Percentiles rank a stretch among this genome's conserved stretches.
Conservation (phyloP, 2,329 filamentous ascomycete genomes). For the Diaporthe sp. region DNA sequence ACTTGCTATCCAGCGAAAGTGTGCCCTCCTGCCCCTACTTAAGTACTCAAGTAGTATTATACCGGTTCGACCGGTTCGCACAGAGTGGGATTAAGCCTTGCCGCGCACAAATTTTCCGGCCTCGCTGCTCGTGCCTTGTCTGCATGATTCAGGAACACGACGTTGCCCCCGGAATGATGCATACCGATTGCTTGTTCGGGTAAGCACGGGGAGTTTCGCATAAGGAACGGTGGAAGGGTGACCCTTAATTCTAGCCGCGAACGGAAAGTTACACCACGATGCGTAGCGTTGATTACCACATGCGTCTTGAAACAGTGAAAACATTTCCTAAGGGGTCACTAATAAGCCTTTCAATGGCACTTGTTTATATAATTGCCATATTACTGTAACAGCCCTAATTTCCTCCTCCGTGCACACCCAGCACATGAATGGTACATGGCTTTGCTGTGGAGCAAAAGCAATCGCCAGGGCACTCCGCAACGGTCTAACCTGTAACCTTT, state of each 20-base stretch:
- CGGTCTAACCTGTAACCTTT: background rate
- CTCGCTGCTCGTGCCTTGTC: background rate
- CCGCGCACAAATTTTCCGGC: background rate
- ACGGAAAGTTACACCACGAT: background rate
- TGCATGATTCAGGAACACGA: background rate
- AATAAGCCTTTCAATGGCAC: background rate
- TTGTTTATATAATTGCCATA: background rate
- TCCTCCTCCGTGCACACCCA: background rate
- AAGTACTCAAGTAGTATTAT: background rate
- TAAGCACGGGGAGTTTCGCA: background rate
- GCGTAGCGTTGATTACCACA: background rate
- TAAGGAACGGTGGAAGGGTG: background rate
- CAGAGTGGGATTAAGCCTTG: background rate
- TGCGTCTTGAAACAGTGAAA: background rate
- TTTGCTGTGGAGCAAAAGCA: background rate
- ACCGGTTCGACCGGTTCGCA: background rate
- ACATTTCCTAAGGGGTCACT: background rate
- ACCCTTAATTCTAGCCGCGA: background rate
- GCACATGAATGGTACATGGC: background rate
- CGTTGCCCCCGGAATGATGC: background rate
- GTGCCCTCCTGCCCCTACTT: background rate
- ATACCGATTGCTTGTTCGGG: conserved; percentile 6
- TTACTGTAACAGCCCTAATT: conserved; percentile 4
- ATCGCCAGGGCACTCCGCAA: background rate
- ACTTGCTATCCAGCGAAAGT: background rate